Evolutionary conservation across 2,329 filamentous ascomycete genomes (phyloP), one percentile per base, ranked within the genome.

Genomic region (Clathrospora elynae): DNA sequence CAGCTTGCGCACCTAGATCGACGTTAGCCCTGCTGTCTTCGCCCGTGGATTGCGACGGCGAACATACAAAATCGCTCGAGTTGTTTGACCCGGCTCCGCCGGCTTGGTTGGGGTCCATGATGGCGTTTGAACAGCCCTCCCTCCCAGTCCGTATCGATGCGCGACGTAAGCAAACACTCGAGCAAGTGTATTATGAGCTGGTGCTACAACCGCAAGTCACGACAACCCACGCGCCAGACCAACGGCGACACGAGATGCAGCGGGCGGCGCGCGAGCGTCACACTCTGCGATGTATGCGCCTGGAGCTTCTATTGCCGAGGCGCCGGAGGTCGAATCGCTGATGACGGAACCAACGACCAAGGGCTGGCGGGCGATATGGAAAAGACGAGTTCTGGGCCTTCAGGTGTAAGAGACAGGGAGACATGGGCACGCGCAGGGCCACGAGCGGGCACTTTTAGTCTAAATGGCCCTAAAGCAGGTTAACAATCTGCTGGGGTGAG

Each of bases 21-120:
- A 41, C 37, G 53, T 67, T 50, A 69, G 63, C 39, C 34, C 11
- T 39, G 9, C 13, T 12, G 22, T 11, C 7, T 7, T 24, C 19
- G 14, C 19, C 2, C 12, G 9, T 14, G 5, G 17, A 11, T 26
- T 25, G 39, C 28, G 16, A 38, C 31, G 50, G 41, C 31, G 20
- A 31, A 87, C 88, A 78, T 78, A 95, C 90, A 81, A 96, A 96
- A 77, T 96, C 90, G 79, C 90, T 95, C 51, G 90, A 95, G 76
- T 89, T 95, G 73, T 88, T 93, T 66, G 82, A 77, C 62, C 75
- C 73, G 36, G 63, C 64, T 53, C 59, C 62, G 42, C 57, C 59
- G 30, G 55, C 58, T 49, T 62, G 59, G 31, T 49, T 65, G 18
- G 61, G 47, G 18, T 70, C 67, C 67, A 70, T 70, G 34, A 38